These are phyloP conservation scores for Alternaria novae-zelandiae DNA, from an alignment of 2,329 filamentous ascomycete species.

Conservation along the genomic window DNA sequence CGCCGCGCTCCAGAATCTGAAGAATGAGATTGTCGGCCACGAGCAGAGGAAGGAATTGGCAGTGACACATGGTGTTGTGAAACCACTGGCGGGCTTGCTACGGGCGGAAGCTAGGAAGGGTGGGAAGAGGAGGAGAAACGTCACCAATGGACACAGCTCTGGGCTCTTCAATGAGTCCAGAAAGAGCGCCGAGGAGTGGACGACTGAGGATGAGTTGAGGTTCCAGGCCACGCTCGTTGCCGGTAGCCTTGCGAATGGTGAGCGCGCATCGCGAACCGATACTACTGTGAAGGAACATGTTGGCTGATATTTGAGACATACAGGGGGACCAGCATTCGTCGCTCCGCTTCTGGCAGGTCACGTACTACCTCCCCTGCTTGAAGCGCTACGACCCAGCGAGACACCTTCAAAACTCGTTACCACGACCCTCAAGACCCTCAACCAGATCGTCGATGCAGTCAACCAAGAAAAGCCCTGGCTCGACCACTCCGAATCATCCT, in stretches of 20 bases:
- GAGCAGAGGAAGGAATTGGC: slow-evolving; percentile 83
- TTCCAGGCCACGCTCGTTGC: slow-evolving; percentile 86
- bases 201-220: slow-evolving; percentile 70
- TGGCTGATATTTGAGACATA: slow-evolving; percentile 24
- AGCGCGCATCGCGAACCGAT: slow-evolving; percentile 26
- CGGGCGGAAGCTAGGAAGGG: slow-evolving; percentile 51
- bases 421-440: slow-evolving; percentile 76
- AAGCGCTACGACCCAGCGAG: slow-evolving; percentile 69
- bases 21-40: slow-evolving; percentile 90
- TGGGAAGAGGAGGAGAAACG: slow-evolving; percentile 58
- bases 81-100: slow-evolving; percentile 64
- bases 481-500: slow-evolving; percentile 55
- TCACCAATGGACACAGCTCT: slow-evolving; percentile 26
- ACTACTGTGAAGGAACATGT: background rate
- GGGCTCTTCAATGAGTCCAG: slow-evolving; percentile 12
- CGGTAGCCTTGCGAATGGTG: slow-evolving; percentile 84
- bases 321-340: slow-evolving; percentile 82
- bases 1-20: slow-evolving; percentile 72
- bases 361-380: slow-evolving; percentile 72
- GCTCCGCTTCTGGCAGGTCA: slow-evolving; percentile 72
- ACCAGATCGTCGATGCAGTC: slow-evolving; percentile 72
- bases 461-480: slow-evolving; percentile 60
- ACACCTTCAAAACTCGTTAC: slow-evolving; percentile 71
- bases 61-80: slow-evolving; percentile 72
- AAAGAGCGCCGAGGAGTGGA: slow-evolving; percentile 47